phyloP scores from a whole-genome alignment of 2,329 filamentous ascomycete species.

The Elsinoe necatrix region DNA sequence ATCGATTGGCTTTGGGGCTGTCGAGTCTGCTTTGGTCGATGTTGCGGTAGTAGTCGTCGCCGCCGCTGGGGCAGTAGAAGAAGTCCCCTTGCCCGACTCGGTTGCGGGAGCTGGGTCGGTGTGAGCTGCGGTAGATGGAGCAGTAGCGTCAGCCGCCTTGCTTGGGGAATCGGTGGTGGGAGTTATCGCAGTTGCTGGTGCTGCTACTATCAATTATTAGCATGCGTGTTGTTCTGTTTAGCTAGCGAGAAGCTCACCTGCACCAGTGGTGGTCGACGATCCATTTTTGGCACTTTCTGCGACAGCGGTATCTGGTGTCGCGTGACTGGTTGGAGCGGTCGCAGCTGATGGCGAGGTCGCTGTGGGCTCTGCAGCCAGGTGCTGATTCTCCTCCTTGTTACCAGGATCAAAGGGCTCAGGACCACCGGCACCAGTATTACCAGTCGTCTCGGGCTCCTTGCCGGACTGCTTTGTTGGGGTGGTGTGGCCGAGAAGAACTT shows the following conservation, averaged over 20 bases:
- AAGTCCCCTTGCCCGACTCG: not conserved
- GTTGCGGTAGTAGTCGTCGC: conserved; percentile 5
- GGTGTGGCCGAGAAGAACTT: conserved; percentile 14
- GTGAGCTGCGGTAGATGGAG: conserved; percentile 8
- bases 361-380: not conserved
- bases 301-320: not conserved
- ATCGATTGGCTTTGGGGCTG: not conserved
- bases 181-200: not conserved
- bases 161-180: not conserved
- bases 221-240: not conserved
- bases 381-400: conserved; percentile 13
- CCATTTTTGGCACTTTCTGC: not conserved
- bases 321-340: conserved; percentile 3
- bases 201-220: not conserved
- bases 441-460: conserved; percentile 11
- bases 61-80: not conserved
- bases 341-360: not conserved
- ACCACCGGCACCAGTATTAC: conserved; percentile 2
- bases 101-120: not conserved
- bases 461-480: conserved; percentile 13
- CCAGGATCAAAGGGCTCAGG: conserved; percentile 14
- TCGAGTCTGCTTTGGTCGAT: not conserved
- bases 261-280: not conserved
- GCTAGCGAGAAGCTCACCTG: not conserved
- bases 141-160: not conserved